phyloP scores from a whole-genome alignment of 441 rosid species.

The Syzygium syzygioides region DNA sequence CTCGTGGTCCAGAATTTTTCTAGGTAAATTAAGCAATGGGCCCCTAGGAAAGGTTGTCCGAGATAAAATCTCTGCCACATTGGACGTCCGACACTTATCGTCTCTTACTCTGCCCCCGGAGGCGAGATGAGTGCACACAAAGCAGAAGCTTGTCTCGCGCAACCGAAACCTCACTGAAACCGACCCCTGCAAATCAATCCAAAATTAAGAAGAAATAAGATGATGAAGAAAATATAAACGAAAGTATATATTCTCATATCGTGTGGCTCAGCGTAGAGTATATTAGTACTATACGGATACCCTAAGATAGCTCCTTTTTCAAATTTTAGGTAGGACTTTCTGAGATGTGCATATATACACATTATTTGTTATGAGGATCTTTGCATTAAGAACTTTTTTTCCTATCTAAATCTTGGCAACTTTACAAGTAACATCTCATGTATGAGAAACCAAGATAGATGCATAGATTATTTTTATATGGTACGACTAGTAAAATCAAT shows the following conservation, averaged over 20 bases:
- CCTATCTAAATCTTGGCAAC: neutral
- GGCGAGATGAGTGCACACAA: slow-evolving; percentile 86
- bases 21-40: slow-evolving; percentile 47
- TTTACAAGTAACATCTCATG: neutral
- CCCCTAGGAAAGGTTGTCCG: slow-evolving; percentile 73
- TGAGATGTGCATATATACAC: neutral
- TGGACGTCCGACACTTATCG: slow-evolving; percentile 59
- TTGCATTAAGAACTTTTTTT: neutral
- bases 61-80: slow-evolving; percentile 55
- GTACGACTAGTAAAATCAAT: neutral
- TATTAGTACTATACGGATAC: neutral
- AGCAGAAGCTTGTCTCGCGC: slow-evolving; percentile 88
- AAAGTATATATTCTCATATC: neutral
- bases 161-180: slow-evolving; percentile 74
- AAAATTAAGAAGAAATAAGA: neutral
- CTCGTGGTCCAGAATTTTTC: slow-evolving; percentile 81
- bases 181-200: slow-evolving; percentile 57
- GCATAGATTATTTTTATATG: neutral
- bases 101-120: slow-evolving; percentile 91
- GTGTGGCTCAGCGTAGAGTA: neutral
- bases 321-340: neutral
- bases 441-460: neutral
- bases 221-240: neutral
- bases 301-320: neutral
- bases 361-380: neutral